Base-by-base conservation (phyloP, 2,329 filamentous ascomycete genomes). In the Leptographium lundbergii region DNA sequence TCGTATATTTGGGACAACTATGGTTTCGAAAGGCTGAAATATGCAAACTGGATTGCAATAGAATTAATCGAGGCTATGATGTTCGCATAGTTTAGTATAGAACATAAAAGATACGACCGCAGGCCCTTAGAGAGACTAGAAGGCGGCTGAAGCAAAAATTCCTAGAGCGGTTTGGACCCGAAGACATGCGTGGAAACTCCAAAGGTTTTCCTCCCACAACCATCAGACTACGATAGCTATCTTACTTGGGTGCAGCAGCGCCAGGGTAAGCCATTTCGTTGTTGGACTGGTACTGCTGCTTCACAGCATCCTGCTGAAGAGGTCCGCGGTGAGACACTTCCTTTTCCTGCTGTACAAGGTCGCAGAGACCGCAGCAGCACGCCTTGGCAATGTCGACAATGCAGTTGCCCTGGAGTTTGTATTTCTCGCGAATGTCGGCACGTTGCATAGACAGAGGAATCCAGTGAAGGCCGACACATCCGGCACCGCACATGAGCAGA, bases 341-440 rank as follows among this genome's bases (percentile, higher is more conserved):
- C 72, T 78, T 78, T 47, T 78, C 75, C 61, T 71, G 66, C 72
- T 78, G 76, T 57, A 75, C 69, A 27, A 78, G 65, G 53, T 70
- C 68, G 67, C 76, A 79, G 67, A 72, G 70, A 25, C 68, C 69
- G 63, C 75, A 78, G 70, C 75, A 78, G 69, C 70, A 77, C 2
- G 75, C 69, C 4, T 68, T 66, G 42, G 69, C 70, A 36, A 78
- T 65, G 57, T 78, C 76, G 39, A 69, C 66, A 1, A 75, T 61
- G 61, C 73, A 77, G 66, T 65, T 73, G 27, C 76, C 76, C 65
- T 74, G 64, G 19, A 79, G 71, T 65, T 75, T 70, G 66, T 76
- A 73, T 67, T 74, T 76, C 56, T 69, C 67, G 47, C 76, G 73
- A 57, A 79, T 67, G 61, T 73, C 69, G 63, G 72, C 71, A 39